Percentiles rank a stretch among this genome's conserved stretches.
Evolutionary conservation across 2,329 filamentous ascomycete species (phyloP).

Genomic region (Fusarium fujikuroi): DNA sequence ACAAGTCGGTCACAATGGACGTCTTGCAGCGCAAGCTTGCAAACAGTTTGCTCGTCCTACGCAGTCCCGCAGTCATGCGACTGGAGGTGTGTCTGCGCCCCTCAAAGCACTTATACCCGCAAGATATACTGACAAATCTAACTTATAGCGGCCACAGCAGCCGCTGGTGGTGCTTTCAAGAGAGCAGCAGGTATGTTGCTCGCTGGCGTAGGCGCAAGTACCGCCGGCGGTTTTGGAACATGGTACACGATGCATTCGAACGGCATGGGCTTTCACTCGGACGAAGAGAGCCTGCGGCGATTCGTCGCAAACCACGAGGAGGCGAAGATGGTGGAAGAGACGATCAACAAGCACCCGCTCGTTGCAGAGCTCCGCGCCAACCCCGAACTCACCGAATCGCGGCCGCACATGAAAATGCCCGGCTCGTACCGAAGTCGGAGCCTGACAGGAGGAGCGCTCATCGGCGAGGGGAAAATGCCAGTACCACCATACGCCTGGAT

Average conservation of each 20-base stretch:
- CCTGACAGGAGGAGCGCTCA: constrained; percentile 82
- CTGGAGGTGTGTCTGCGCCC: constrained; percentile 39
- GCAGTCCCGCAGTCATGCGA: constrained; percentile 43
- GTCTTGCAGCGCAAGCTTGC: constrained; percentile 40
- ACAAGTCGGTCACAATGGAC: constrained; percentile 40
- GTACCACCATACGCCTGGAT: constrained; percentile 85
- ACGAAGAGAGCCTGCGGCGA: constrained; percentile 77
- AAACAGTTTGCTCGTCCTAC: constrained; percentile 29
- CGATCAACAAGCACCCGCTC: constrained; percentile 81
- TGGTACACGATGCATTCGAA: constrained; percentile 51
- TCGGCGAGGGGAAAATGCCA: constrained; percentile 78
- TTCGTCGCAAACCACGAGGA: constrained; percentile 69
- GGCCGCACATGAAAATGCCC: constrained; percentile 90
- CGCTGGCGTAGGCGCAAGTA: constrained; percentile 47
- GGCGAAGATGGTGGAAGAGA: constrained; percentile 71
- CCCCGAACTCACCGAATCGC: constrained; percentile 75
- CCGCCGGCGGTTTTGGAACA: constrained; percentile 49
- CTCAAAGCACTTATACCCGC: constrained; percentile 4
- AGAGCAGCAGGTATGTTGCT: constrained; percentile 42
- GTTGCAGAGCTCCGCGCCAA: constrained; percentile 73
- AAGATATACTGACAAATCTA: constrained; percentile 23
- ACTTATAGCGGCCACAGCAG: constrained; percentile 19
- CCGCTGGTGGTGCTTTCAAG: constrained; percentile 37
- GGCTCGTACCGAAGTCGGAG: constrained; percentile 74
- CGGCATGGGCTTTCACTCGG: constrained; percentile 57